Conservation (phyloP, 164 flowering plant species). For the Nelumbo lutea region DNA sequence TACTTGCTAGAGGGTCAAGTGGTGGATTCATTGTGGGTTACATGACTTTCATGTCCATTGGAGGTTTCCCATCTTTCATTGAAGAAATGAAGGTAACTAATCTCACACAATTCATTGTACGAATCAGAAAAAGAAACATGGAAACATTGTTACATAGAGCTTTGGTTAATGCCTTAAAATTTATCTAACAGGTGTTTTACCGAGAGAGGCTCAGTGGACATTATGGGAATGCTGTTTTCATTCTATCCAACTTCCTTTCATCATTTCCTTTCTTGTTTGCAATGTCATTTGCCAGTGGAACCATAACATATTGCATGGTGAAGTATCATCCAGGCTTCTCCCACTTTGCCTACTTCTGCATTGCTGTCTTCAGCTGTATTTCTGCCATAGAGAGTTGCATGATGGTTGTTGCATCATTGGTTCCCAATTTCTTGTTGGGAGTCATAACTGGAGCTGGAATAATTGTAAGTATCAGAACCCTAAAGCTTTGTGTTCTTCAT, state of each 20-base stretch:
- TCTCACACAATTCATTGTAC: too few species aligned
- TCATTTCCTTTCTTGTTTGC: constrained; percentile 49
- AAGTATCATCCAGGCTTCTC: constrained; percentile 28
- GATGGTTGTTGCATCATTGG: too few species aligned
- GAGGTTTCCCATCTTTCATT: too few species aligned
- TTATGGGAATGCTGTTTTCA: constrained; percentile 33
- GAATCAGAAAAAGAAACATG: too few species aligned
- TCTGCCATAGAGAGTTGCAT: constrained; percentile 41
- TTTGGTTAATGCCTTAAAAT: too few species aligned
- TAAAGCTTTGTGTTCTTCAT: too few species aligned
- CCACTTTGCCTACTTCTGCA: constrained; percentile 31
- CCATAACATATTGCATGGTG: constrained; percentile 17
- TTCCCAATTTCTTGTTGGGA: constrained; percentile 36
- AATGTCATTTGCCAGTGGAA: constrained; percentile 27
- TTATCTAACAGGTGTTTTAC: constrained; percentile 33
- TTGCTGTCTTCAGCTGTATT: constrained; percentile 37
- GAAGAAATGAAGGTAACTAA: too few species aligned
- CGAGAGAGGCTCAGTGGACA: constrained; percentile 53
- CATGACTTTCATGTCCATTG: too few species aligned
- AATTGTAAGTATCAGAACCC: constrained; percentile 24
- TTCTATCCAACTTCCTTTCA: too few species aligned
- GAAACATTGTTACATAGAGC: too few species aligned
- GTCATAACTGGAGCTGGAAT: constrained; percentile 27
- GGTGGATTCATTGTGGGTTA: constrained; percentile 41
- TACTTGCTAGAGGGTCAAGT: constrained; percentile 63